Evolutionary conservation across 371 early-diverging fungal species (phyloP), one percentile per base, ranked within the genome.

Genomic region (Lichtheimia hyalospora): DNA sequence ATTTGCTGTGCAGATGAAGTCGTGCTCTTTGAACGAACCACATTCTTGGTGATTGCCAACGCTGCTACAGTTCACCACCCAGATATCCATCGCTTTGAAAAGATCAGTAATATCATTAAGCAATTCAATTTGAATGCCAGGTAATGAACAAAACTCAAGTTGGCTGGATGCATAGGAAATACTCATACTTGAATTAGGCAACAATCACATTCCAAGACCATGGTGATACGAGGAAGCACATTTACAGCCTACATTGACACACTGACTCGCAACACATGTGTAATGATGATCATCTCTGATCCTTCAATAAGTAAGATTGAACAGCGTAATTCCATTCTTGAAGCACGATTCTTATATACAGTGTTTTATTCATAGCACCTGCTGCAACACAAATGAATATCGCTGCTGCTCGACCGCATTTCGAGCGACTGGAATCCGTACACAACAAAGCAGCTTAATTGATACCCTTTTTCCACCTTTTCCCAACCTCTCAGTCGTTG

Each of bases 41-140:
- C 97, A 7, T 96, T 97, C 67, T 79, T 97, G 57, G 96, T 96
- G n/a, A 95, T 97, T 62, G 90, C 94, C 15, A 90, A 91, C 61
- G 73, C 90, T 20, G 81, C 90, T 7, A 74, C 75, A 4, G 68
- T 77, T 6, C 63, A 70, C 23, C 83, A 84, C 55, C 77, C 77
- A 50, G 91, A 91, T 61, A 67, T 80, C 1, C 91, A 93, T 63
- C 89, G 94, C 41, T 96, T 95, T 65, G 95, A 96, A 71, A 90
- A 92, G 71, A 88, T 96, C 12, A 92, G 92, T 67, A 95, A 95
- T 70, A 91, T 92, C 46, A 94, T 97, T 77, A 97, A 97, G 71
- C 91, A 90, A 70, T 96, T 94, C 70, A 93, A 94, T 62, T 75
- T 92, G 43, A 87, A 89, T 46, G 93, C 94, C 76, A 81, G 86